Base-by-base conservation (phyloP, 2,329 filamentous ascomycete genomes). In the Talaromyces sp. region DNA sequence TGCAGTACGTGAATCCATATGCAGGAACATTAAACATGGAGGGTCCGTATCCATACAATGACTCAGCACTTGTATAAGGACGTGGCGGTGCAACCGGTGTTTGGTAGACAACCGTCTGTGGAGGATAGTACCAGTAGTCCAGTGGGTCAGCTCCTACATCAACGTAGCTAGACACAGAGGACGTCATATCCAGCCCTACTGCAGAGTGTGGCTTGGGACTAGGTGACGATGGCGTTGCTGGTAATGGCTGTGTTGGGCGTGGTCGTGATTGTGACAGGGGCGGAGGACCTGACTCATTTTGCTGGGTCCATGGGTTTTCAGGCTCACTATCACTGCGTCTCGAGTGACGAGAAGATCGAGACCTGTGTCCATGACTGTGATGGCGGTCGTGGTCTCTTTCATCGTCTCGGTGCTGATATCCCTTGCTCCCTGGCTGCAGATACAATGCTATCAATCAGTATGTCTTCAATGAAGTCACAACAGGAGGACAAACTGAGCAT, bases 1-100 rank as follows among this genome's bases (percentile, higher is more conserved):
- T 35, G 22, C 9, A 54, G 33, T 13, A 41, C 27, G 35, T 22
- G 35, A 31, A 43, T 16, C 24, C 39, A 43, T 11, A 41, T 27
- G 33, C n/a, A 19, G 47, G 33, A 9, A 22, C 33, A 19, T 31
- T 45, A 24, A 19, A 43, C 9, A 14, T n/a, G 22, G 45, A 39
- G 6, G 45, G 27, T n/a, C 47, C 14, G 16, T n/a, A 14, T 62
- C 14, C 22, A 33, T 31, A 54, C 16, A 31, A 27, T 27, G 33
- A 33, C 22, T 43, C 60, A 33, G 24, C 16, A 5, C 35, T 62
- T n/a, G 60, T 62, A 43, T 54, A 62, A 14, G 60, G 60, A 4
- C 19, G 58, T 27, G 58, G 58, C 4, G 60, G 47, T 54, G 35
- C 22, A 16, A 35, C 11, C 11, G 33, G 19, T 14, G 19, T 37